Evolutionary conservation across 208 protist genomes (phyloP).

Genomic region (Trypanosoma caninum): DNA sequence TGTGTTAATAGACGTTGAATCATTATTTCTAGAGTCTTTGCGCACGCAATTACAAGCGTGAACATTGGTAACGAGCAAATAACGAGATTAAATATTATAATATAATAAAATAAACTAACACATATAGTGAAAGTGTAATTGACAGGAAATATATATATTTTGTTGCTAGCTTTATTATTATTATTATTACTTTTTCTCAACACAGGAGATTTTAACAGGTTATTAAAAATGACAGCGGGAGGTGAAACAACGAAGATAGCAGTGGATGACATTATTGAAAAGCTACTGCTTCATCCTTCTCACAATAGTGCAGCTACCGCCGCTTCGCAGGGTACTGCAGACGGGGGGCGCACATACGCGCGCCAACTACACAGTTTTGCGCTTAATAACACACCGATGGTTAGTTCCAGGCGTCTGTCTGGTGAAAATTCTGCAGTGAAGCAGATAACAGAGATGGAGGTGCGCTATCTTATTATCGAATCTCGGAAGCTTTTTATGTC

Average conservation of each 20-base stretch:
- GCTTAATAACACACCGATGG: constrained; percentile 25
- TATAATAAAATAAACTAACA: too few relatives aligned
- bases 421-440: neutral
- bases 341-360: constrained; percentile 22
- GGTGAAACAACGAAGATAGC: constrained; percentile 2
- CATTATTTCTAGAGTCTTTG: too few relatives aligned
- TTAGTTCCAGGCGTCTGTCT: neutral
- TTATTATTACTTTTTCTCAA: too few relatives aligned
- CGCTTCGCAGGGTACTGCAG: neutral
- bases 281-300: constrained; percentile 56
- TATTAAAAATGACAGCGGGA: too few relatives aligned
- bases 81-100: too few relatives aligned
- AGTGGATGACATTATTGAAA: constrained; percentile 55
- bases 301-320: constrained; percentile 49
- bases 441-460: constrained; percentile 70
- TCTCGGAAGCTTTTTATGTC: constrained; percentile 85
- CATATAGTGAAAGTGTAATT: too few relatives aligned
- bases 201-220: too few relatives aligned
- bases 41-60: too few relatives aligned
- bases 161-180: too few relatives aligned
- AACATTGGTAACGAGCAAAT: too few relatives aligned
- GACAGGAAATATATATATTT: too few relatives aligned
- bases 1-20: too few relatives aligned
- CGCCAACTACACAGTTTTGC: constrained; percentile 43
- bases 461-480: constrained; percentile 71